These are phyloP conservation scores for Fagopyrum tataricum DNA, from an alignment of 148 eudicot genomes.

Conservation along the genomic window DNA sequence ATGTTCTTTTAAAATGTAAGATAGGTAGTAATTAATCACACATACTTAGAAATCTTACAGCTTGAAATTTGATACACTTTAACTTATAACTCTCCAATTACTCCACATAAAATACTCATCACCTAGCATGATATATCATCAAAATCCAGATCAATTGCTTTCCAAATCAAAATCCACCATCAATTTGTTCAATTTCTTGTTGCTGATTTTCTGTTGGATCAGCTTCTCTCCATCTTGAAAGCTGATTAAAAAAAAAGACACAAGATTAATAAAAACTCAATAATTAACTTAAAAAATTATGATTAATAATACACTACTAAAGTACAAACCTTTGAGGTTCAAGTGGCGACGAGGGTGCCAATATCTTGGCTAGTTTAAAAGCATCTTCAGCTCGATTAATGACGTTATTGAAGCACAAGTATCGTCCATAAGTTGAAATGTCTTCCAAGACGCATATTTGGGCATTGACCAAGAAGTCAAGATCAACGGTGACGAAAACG, in stretches of 20 bases:
- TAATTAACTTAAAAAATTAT: too few relatives aligned
- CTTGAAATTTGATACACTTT: not conserved
- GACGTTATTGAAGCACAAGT: conserved; percentile 56
- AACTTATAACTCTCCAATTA: not conserved
- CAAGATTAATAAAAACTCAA: not conserved
- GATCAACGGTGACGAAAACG: conserved; percentile 45
- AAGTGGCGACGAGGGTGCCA: conserved; percentile 29
- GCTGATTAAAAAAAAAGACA: conserved; percentile 19
- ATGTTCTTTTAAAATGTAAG: not conserved
- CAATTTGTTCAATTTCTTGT: conserved; percentile 50
- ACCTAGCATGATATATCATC: not conserved
- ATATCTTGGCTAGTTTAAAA: conserved; percentile 34
- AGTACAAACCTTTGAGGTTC: conserved; percentile 34
- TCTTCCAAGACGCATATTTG: conserved; percentile 50
- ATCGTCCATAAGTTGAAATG: conserved; percentile 49
- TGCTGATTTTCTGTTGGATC: conserved; percentile 50
- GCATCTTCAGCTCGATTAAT: conserved; percentile 39
- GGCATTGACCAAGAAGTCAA: conserved; percentile 44
- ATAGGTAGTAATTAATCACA: not conserved
- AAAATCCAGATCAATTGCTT: not conserved
- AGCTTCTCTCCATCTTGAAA: conserved; percentile 31
- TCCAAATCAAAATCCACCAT: conserved; percentile 39
- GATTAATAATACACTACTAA: too few relatives aligned
- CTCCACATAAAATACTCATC: conserved; percentile 8
- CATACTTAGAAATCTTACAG: not conserved